Evolutionary conservation across 768 basidiomycete species (phyloP), one percentile per base, ranked within the genome.

Genomic region (Mycena pura): DNA sequence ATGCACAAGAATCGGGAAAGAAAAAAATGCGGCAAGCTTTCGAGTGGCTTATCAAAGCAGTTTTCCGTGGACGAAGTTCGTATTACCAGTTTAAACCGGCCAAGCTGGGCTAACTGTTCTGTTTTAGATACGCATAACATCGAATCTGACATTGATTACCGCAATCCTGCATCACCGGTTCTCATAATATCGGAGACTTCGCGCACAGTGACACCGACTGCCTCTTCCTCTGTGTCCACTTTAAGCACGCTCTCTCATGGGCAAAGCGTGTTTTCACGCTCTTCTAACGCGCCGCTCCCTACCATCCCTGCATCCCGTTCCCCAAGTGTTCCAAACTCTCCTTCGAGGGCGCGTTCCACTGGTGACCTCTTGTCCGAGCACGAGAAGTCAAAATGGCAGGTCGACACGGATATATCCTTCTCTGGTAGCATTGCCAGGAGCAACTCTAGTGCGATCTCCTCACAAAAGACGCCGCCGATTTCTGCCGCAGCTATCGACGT

Each of bases 151-250:
- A 57, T 68, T 17, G 82, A 84, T 54, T 82, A 84, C 66, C 81
- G 84, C 65, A 93, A 92, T 73, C 89, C 90, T 43, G 89, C 90
- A 9, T 91, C 91, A 17, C 90, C 91, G 4, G 84, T 85, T 41
- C 72, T 84, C 22, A 68, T 90, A 40, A 73, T 73, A 47, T 77
- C 82, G 81, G 88, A 90, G 51, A 77, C 74, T 50, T 82, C 84
- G 24, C 75, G 78, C 22, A 81, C 84, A 9, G 77, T 77, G 25
- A 86, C 86, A 24, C 84, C 87, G 1, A 84, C 82, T 5, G 79
- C 78, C 11, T 75, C 84, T 6, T 79, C 81, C 28, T 71, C 79
- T 14, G 70, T 73, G 19, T 64, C 76, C 11, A 74, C 78, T 14
- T 65, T 72, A 41, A 73, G 69, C 49, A 72, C 70, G 31, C 67